phyloP scores from a whole-genome alignment of 495 filamentous ascomycete genomes.

The Xylaria cubensis region DNA sequence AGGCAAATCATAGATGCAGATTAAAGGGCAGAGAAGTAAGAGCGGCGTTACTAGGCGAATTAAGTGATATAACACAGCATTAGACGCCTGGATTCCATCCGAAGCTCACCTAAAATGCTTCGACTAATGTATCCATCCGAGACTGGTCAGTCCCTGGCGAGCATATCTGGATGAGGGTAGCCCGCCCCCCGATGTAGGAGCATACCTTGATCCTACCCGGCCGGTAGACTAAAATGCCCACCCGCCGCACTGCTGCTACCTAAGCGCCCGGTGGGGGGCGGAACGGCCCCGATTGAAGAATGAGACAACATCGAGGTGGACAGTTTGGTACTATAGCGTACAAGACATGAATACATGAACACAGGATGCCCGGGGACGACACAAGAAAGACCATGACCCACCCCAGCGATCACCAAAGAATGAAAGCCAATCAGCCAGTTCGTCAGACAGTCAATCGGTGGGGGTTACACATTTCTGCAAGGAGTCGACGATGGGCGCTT shows the following conservation, averaged over 20 bases:
- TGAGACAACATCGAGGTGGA: not conserved
- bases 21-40: not conserved
- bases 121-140: not conserved
- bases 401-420: not conserved
- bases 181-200: constrained; percentile 7
- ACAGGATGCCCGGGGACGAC: not conserved
- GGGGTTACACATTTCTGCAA: constrained; percentile 18
- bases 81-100: constrained; percentile 12
- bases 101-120: not conserved
- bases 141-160: not conserved
- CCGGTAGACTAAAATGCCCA: not conserved
- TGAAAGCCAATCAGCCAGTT: not conserved
- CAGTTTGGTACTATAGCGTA: not conserved
- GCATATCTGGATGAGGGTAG: constrained; percentile 16
- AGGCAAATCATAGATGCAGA: constrained; percentile 20
- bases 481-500: constrained; percentile 22
- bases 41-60: not conserved
- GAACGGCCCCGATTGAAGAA: constrained; percentile 2
- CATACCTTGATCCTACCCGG: not conserved
- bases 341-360: not conserved
- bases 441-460: not conserved
- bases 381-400: not conserved
- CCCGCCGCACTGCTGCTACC: not conserved
- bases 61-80: constrained; percentile 7
- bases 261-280: constrained; percentile 22